phyloP scores from a whole-genome alignment of 2,329 filamentous ascomycete genomes.

The Ascochyta koolunga region DNA sequence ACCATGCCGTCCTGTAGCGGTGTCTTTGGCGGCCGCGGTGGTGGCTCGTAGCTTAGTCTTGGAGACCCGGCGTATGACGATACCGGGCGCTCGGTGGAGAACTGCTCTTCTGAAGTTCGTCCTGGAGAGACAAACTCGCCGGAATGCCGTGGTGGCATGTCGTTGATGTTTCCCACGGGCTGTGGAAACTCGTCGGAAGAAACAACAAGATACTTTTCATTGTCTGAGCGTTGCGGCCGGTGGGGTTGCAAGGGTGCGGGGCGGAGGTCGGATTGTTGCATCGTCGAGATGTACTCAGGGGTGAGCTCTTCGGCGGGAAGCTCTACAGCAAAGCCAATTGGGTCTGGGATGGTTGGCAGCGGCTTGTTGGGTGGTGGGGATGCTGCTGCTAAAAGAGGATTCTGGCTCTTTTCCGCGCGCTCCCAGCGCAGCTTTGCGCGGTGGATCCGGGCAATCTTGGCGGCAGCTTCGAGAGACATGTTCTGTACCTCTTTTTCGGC shows the following conservation, averaged over 20 bases:
- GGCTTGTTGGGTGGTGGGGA: constrained; percentile 40
- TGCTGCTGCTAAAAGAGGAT: constrained; percentile 31
- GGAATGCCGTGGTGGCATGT: constrained; percentile 50
- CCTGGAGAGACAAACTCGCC: constrained; percentile 68
- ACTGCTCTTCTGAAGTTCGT: constrained; percentile 43
- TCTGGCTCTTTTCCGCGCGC: constrained; percentile 46
- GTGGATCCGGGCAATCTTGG: constrained; percentile 83
- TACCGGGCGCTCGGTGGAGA: constrained; percentile 26
- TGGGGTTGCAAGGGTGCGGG: constrained; percentile 47
- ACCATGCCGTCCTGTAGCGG: constrained; percentile 39
- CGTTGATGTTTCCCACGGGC: constrained; percentile 46
- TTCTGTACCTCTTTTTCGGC: constrained; percentile 73
- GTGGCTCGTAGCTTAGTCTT: constrained; percentile 39
- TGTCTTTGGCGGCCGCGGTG: constrained; percentile 51
- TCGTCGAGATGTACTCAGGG: constrained; percentile 40
- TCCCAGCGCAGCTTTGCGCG: constrained; percentile 74
- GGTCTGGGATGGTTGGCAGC: constrained; percentile 47
- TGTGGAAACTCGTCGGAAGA: constrained; percentile 64
- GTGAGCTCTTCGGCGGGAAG: constrained; percentile 62
- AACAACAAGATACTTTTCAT: constrained; percentile 62
- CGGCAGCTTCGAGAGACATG: constrained; percentile 77
- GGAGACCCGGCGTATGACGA: constrained; percentile 37
- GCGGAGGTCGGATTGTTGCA: constrained; percentile 32
- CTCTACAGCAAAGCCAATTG: constrained; percentile 60
- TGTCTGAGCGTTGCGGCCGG: constrained; percentile 27